A percentile compares a stretch with the other conserved stretches of the same genome.
Evolutionary conservation across 2,329 filamentous ascomycete genomes (phyloP).

Genomic region (Alternaria incomplexa): DNA sequence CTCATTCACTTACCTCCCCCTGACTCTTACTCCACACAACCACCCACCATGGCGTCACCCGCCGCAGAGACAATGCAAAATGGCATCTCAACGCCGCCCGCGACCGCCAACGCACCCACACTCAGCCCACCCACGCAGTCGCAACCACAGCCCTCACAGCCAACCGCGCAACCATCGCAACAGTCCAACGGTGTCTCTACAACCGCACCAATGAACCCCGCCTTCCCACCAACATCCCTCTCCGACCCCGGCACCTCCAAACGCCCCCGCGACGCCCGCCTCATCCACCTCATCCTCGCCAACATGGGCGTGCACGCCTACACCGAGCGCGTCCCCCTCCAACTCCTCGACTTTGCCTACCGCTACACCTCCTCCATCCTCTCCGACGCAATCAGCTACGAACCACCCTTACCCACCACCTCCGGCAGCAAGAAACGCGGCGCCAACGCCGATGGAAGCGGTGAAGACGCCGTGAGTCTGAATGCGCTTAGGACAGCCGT

Average conservation of each 20-base stretch:
- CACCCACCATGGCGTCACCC: slow-evolving; percentile 46
- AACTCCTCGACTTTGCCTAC: slow-evolving; percentile 86
- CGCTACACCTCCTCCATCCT: slow-evolving; percentile 77
- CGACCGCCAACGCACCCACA: slow-evolving; percentile 39
- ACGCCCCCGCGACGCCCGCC: slow-evolving; percentile 77
- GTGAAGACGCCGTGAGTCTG: slow-evolving; percentile 63
- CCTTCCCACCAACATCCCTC: slow-evolving; percentile 43
- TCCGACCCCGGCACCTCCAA: slow-evolving; percentile 43
- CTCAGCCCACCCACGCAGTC: slow-evolving; percentile 39
- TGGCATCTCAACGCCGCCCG: slow-evolving; percentile 49
- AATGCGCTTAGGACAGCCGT: slow-evolving; percentile 77
- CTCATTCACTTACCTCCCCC: too few species aligned
- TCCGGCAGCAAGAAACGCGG: slow-evolving; percentile 29
- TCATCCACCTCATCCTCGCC: slow-evolving; percentile 79
- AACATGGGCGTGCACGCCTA: slow-evolving; percentile 80
- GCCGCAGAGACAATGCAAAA: slow-evolving; percentile 42
- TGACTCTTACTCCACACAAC: too few species aligned
- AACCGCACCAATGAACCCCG: slow-evolving; percentile 18
- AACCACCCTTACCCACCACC: slow-evolving; percentile 28
- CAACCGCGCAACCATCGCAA: neutral
- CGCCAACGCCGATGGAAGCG: slow-evolving; percentile 20
- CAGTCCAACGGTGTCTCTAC: slow-evolving; percentile 22
- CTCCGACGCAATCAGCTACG: slow-evolving; percentile 61
- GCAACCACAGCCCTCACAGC: neutral
- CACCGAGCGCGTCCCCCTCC: slow-evolving; percentile 80